Evolutionary conservation across 805 yeast genomes (phyloP).

Genomic region (Alloascoidea africana): DNA sequence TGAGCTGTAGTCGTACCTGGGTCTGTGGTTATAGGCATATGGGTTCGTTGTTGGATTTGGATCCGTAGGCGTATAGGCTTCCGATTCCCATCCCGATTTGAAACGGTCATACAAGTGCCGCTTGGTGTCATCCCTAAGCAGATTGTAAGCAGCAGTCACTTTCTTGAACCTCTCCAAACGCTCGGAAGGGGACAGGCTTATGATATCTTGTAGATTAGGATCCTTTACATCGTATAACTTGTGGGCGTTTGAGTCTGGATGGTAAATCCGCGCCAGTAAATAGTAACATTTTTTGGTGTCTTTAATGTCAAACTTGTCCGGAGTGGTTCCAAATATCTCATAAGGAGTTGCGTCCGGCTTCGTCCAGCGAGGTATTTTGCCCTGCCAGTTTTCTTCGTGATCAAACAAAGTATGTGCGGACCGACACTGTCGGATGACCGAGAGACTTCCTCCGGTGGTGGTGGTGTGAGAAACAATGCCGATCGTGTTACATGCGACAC

Average conservation of each 20-base stretch:
- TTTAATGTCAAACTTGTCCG: conserved; percentile 20
- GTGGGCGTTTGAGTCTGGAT: conserved; percentile 44
- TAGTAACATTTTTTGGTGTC: conserved; percentile 35
- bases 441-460: too few species aligned
- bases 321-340: conserved; percentile 39
- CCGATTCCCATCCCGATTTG: conserved; percentile 28
- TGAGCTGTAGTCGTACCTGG: conserved; percentile 7
- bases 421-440: too few species aligned
- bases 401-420: too few species aligned
- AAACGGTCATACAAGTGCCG: conserved; percentile 30
- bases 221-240: conserved; percentile 18
- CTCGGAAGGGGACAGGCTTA: conserved; percentile 7
- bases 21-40: conserved; percentile 2
- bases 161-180: conserved; percentile 34
- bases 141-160: conserved; percentile 42
- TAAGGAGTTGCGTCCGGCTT: conserved; percentile 48
- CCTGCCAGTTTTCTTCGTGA: too few species aligned
- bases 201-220: conserved; percentile 20
- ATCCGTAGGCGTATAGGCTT: conserved; percentile 6
- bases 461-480: too few species aligned
- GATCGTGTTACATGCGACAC: too few species aligned
- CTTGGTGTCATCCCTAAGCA: conserved; percentile 29
- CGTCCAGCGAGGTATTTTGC: conserved; percentile 29
- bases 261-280: conserved; percentile 58
- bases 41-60: not conserved